These are phyloP conservation scores for Silene latifolia DNA, from an alignment of 148 eudicot genomes.

Conservation along the genomic window DNA sequence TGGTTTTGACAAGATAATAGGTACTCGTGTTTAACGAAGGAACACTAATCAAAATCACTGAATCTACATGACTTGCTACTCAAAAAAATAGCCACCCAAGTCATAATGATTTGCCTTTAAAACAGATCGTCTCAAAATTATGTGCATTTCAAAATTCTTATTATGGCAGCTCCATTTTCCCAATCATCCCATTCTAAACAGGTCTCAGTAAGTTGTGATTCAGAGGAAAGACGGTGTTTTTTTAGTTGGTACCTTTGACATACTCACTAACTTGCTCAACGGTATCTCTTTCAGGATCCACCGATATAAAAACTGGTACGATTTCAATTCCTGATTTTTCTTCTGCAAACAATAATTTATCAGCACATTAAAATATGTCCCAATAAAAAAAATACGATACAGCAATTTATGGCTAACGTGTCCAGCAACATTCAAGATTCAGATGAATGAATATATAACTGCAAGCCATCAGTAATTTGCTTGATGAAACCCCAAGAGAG, in stretches of 20 bases:
- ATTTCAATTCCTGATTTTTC: constrained; percentile 65
- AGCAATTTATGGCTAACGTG: no score
- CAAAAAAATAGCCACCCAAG: background rate
- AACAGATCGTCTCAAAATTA: background rate
- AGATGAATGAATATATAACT: no score
- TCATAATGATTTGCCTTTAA: background rate
- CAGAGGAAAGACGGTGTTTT: background rate
- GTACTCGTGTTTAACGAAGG: background rate
- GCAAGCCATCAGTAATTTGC: no score
- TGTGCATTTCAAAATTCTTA: background rate
- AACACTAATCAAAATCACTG: background rate
- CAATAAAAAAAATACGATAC: background rate
- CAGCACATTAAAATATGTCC: background rate
- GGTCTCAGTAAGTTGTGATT: background rate
- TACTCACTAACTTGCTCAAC: constrained; percentile 95
- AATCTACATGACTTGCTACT: background rate
- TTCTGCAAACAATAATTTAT: constrained; percentile 43
- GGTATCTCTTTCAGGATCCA: constrained; percentile 96
- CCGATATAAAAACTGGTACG: constrained; percentile 85
- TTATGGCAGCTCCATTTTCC: background rate
- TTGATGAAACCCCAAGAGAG: no score
- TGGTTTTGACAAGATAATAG: background rate
- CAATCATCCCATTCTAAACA: background rate
- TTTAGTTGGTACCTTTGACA: constrained; percentile 54
- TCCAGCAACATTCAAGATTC: no score